Evolutionary conservation across 371 early-diverging fungal genomes (phyloP), one percentile per base, ranked within the genome.

Genomic region (Apophysomyces sp.): DNA sequence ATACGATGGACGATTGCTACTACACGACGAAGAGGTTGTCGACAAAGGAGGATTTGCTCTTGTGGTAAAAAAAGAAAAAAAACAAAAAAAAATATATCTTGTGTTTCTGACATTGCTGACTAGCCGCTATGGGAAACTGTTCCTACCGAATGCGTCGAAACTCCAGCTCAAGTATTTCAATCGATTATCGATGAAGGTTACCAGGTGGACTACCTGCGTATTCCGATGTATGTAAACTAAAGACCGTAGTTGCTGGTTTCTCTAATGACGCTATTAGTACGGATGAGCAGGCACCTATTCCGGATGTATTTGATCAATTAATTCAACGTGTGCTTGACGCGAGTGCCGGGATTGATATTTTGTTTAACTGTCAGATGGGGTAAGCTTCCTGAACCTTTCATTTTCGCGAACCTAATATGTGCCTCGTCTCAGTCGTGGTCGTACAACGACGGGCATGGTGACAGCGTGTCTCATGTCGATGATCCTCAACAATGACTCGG

Each of bases 351-450:
- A 69, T 78, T 18, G 85, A 86, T 60, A 74, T 84, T 11, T 61
- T 92, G 39, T 92, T 89, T 70, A 91, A 91, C 60, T 92, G 92
- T 67, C 92, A 92, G 62, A 92, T 92, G 92, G 92, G 92, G 83
- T 83, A 67, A 55, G 56, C 11, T 12, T 26, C n/a, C 21, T n/a
- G 1, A 34, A 11, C n/a, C 29, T 27, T 28, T 18, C 0, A 21
- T 18, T 3, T 21, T 44, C 3, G 44, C 8, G 16, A 21, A 18
- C 21, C 11, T 44, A 21, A 44, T 9, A 16, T 11, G 6, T 44
- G 13, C 8, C 13, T 34, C 13, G 8, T 34, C 18, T 59, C 68
- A 84, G 86, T 6, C 90, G 91, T 28, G 93, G 93, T 5, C 78
- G 93, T 15, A 92, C 93, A 1, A 92, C 91, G 0, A 90, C 90